A percentile compares a stretch with the other conserved stretches of the same genome.
These are phyloP conservation scores for Cladosporium sp. DNA, from an alignment of 2,329 filamentous ascomycete species.

Conservation along the genomic window DNA sequence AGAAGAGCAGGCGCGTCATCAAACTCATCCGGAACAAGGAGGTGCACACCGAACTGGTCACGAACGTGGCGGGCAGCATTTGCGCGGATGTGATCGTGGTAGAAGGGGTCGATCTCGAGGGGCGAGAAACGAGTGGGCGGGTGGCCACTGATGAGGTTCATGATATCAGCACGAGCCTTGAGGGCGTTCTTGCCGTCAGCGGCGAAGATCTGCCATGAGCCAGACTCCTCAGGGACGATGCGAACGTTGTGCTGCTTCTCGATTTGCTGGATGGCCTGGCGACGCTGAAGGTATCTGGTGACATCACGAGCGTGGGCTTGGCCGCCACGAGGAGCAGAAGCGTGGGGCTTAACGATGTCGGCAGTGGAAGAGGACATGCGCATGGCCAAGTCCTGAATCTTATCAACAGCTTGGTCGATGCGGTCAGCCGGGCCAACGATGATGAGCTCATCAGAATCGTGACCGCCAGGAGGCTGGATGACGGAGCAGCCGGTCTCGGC, in stretches of 20 bases:
- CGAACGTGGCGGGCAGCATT: conserved; percentile 62
- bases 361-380: conserved; percentile 81
- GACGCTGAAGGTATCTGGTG: conserved; percentile 80
- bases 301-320: conserved; percentile 78
- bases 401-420: conserved; percentile 71
- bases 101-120: conserved; percentile 71
- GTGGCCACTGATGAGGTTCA: conserved; percentile 67
- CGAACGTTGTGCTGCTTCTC: conserved; percentile 78
- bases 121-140: conserved; percentile 67
- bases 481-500: conserved; percentile 86
- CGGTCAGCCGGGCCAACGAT: conserved; percentile 74
- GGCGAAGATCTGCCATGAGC: conserved; percentile 85
- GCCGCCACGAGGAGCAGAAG: conserved; percentile 66
- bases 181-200: conserved; percentile 78
- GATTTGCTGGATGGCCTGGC: conserved; percentile 74
- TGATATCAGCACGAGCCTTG: conserved; percentile 70
- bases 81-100: conserved; percentile 66
- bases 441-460: conserved; percentile 78
- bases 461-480: conserved; percentile 69
- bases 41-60: conserved; percentile 65
- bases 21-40: conserved; percentile 64
- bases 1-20: conserved; percentile 62
- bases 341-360: conserved; percentile 76
- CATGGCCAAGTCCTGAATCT: conserved; percentile 81
- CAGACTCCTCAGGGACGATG: conserved; percentile 71